Percentiles rank a stretch among this genome's conserved stretches.
These are phyloP conservation scores for Pisolithus thermaeus DNA, from an alignment of 1,284 basidiomycete species.

Conservation along the genomic window DNA sequence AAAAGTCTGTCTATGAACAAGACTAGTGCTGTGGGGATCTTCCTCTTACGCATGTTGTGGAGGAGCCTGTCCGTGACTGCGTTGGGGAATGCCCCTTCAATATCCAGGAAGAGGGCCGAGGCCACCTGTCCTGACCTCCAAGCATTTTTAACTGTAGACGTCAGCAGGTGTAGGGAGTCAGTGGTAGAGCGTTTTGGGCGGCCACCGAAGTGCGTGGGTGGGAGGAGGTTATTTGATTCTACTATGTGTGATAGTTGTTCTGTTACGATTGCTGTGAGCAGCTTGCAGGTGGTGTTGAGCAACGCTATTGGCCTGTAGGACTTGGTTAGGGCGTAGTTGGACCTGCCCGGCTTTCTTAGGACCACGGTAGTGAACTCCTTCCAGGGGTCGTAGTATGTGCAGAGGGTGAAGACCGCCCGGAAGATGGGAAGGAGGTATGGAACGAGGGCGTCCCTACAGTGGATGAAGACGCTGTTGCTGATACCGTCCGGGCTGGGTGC, in stretches of 20 bases:
- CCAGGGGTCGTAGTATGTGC: background rate
- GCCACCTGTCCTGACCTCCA: background rate
- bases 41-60: constrained; percentile 14
- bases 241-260: background rate
- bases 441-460: too few relatives aligned
- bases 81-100: constrained; percentile 2
- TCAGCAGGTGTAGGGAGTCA: background rate
- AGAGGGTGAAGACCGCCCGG: background rate
- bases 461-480: background rate
- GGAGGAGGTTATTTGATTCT: background rate
- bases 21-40: constrained; percentile 13
- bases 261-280: background rate
- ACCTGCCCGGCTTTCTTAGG: background rate
- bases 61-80: constrained; percentile 12
- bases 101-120: background rate
- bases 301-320: background rate
- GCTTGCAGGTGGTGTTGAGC: background rate
- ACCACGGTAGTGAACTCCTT: background rate
- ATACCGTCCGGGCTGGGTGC: background rate
- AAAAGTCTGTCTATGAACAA: constrained; percentile 11
- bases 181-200: background rate
- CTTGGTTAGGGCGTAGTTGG: background rate
- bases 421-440: background rate
- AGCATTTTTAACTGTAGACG: background rate
- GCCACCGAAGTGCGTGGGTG: background rate